A percentile compares a stretch with the other conserved stretches of the same genome.
phyloP scores from a whole-genome alignment of 257 asterid species.

The Solanum megistacrolobum region DNA sequence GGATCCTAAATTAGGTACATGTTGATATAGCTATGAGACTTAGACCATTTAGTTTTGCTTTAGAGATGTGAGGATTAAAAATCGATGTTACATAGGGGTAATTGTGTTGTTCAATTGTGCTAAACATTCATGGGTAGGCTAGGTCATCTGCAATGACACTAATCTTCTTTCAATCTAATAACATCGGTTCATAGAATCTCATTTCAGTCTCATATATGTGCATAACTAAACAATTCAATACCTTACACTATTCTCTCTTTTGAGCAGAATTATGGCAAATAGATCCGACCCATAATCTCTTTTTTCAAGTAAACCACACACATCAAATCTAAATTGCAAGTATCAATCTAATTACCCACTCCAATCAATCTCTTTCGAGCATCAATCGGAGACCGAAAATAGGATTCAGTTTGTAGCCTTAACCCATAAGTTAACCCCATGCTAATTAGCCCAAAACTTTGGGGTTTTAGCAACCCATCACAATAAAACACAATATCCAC shows the following conservation, averaged over 20 bases:
- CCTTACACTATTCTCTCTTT: not conserved
- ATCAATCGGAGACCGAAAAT: too few species aligned
- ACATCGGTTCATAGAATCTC: not conserved
- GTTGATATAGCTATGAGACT: not conserved
- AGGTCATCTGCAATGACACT: not conserved
- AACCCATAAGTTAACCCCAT: not conserved
- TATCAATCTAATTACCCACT: too few species aligned
- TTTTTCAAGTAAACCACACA: not conserved
- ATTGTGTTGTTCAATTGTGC: not conserved
- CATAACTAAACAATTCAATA: not conserved
- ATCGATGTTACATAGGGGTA: not conserved
- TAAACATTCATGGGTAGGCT: not conserved
- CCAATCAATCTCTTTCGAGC: not conserved
- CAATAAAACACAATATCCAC: not conserved
- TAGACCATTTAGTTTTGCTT: not conserved
- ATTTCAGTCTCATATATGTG: not conserved
- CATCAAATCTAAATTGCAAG: not conserved
- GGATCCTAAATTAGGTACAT: not conserved
- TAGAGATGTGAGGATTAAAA: not conserved
- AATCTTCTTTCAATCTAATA: too few species aligned
- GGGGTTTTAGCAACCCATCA: not conserved
- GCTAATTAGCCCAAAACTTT: not conserved
- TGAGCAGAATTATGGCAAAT: not conserved
- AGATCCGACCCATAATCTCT: not conserved
- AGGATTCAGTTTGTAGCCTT: not conserved